These are phyloP conservation scores for Podila horticola DNA, from an alignment of 192 early-diverging fungal genomes.

Conservation along the genomic window DNA sequence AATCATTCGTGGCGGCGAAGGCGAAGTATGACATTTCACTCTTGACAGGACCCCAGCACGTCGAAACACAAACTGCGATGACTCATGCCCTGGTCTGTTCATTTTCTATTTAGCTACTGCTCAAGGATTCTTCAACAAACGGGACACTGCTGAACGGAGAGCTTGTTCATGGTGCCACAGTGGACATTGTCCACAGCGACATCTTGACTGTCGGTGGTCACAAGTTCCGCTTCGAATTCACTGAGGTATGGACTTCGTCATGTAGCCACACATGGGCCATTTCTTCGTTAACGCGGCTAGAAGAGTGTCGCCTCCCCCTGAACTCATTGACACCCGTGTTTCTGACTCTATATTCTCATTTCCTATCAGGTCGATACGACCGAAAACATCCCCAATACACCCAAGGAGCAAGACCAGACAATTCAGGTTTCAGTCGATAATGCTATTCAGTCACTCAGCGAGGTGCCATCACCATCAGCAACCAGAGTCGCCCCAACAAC, in stretches of 20 bases:
- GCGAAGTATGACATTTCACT: slow-evolving; percentile 23
- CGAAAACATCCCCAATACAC: slow-evolving; percentile 7
- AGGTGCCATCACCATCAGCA: slow-evolving; percentile 13
- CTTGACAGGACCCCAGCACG: background rate
- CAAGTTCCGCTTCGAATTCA: slow-evolving; percentile 38
- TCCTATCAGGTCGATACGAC: too few relatives aligned
- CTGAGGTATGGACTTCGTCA: slow-evolving; percentile 4
- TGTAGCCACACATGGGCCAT: background rate
- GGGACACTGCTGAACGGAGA: slow-evolving; percentile 38
- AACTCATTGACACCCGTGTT: too few relatives aligned
- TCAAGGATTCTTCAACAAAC: slow-evolving; percentile 37
- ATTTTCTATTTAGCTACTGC: slow-evolving; percentile 22
- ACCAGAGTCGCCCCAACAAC: slow-evolving; percentile 3
- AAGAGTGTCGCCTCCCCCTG: background rate
- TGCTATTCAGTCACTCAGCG: slow-evolving; percentile 14
- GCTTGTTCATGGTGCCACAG: slow-evolving; percentile 36
- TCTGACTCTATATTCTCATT: too few relatives aligned
- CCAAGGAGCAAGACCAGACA: slow-evolving; percentile 4
- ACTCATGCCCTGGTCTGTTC: background rate
- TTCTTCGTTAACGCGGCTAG: background rate
- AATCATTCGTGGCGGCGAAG: slow-evolving; percentile 36
- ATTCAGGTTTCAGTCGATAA: slow-evolving; percentile 15
- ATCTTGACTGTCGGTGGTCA: slow-evolving; percentile 39
- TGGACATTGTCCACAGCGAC: slow-evolving; percentile 30
- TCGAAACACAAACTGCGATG: background rate